A percentile compares a stretch with the other conserved stretches of the same genome.
phyloP scores from a whole-genome alignment of 176 grass and related monocot genomes.

The Aegilops umbellulata region DNA sequence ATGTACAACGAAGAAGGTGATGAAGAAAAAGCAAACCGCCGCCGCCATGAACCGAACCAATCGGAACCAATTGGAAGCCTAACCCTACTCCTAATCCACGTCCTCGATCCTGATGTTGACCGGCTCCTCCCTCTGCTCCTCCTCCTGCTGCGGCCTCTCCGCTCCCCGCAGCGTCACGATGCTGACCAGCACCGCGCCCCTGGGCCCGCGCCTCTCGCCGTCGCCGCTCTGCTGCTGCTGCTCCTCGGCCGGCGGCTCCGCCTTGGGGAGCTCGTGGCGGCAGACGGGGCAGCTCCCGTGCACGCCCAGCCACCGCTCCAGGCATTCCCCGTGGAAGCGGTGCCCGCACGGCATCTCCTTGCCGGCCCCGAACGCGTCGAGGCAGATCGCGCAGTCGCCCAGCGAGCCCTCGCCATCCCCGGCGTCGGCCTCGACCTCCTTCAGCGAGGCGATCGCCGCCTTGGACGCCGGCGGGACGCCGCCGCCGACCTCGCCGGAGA shows the following conservation, averaged over 20 bases:
- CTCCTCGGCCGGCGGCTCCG: constrained; percentile 1
- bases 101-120: constrained; percentile 48
- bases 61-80: constrained; percentile 22
- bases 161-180: neutral
- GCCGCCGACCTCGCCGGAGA: constrained; percentile 24
- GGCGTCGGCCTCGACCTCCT: constrained; percentile 39
- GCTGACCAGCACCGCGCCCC: constrained; percentile 29
- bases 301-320: constrained; percentile 69
- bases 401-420: constrained; percentile 7
- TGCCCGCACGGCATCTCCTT: constrained; percentile 89
- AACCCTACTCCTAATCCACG: constrained; percentile 41
- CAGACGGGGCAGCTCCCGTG: constrained; percentile 76
- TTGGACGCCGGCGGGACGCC: constrained; percentile 58
- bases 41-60: constrained; percentile 42
- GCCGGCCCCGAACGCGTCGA: constrained; percentile 44
- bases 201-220: constrained; percentile 30
- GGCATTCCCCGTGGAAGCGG: constrained; percentile 72
- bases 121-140: constrained; percentile 23
- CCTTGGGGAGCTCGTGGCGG: constrained; percentile 47
- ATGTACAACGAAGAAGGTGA: neutral
- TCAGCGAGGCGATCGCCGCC: constrained; percentile 60
- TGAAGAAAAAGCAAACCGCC: constrained; percentile 14
- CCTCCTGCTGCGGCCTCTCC: neutral
- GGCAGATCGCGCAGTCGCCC: constrained; percentile 63
- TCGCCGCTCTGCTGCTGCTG: neutral